Base-by-base conservation (phyloP, 2,329 filamentous ascomycete species). In the Apiospora rasikravindrae region DNA sequence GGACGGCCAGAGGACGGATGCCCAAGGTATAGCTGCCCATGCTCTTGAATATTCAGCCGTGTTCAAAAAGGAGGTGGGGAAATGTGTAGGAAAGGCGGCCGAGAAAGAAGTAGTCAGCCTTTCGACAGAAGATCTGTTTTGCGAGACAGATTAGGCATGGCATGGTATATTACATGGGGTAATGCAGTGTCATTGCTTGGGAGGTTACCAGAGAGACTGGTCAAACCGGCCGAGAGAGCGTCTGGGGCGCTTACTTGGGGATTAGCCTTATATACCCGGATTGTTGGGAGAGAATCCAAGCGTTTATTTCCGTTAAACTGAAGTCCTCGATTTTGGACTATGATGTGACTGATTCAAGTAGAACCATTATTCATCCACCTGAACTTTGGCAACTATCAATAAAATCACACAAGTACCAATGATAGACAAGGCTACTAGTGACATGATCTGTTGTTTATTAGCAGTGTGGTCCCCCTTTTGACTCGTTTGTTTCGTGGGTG, bases 21-120 rank as follows among this genome's bases (percentile, higher is more conserved):
- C 83, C 1, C 78, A 77, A 5, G 83, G 84, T 0, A 75, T 90
- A 2, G 82, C 83, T 10, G 77, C 80, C 1, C 80, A 82, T 2
- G 88, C 90, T 2, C 73, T 80, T 0, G 82, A 86, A 7, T 94
- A 91, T 77, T 84, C 88, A 5, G 77, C 82, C 0, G 77, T 84
- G 19, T 96, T 96, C 78, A 88, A 90, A 61, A 81, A 82, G 69
- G 83, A 88, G 3, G 87, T 94, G 19, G 94, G 94, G n/a, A 89
- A 88, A 0, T 97, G 94, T 77, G 79, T 80, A 33, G 80, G 78
- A 2, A 80, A 82, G 11, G 78, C 47, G 19, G 71, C 72, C 26
- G 67, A 77, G 80, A 76, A 77, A 76, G 78, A 77, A 69, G 77
- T 73, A 61, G 78, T 72, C 44, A 75, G 82, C n/a, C 80, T 81